Percentiles rank a stretch among this genome's conserved stretches.
Conservation (phyloP, 2,329 filamentous ascomycete species). For the Blumeria graminis region DNA sequence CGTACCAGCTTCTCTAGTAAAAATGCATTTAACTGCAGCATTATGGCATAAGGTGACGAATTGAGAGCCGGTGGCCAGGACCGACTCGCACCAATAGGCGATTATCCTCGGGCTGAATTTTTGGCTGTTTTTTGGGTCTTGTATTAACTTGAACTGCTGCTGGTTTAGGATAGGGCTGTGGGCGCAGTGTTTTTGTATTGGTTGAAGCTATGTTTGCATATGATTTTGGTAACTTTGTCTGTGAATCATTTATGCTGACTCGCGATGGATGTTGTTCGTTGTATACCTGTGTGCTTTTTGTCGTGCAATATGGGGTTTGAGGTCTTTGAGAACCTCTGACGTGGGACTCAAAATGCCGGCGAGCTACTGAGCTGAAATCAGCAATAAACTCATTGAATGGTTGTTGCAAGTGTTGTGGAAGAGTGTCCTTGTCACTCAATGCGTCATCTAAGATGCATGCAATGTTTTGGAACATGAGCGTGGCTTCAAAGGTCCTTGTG, state of each 20-base stretch:
- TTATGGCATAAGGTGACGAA: background rate
- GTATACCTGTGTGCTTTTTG: too few species aligned
- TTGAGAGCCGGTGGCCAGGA: background rate
- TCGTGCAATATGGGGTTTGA: too few species aligned
- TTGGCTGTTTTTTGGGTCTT: background rate
- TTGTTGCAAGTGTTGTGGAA: background rate
- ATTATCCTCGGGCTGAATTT: background rate
- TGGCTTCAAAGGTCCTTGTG: background rate
- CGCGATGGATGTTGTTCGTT: too few species aligned
- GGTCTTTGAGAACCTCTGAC: background rate
- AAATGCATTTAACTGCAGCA: background rate
- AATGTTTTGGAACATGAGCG: background rate
- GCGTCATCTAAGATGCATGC: background rate
- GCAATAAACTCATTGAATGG: background rate
- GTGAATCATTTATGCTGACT: too few species aligned
- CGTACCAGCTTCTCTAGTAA: background rate
- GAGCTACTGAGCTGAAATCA: background rate
- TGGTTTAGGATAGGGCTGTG: too few species aligned
- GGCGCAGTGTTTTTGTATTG: too few species aligned
- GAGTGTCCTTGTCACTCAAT: background rate
- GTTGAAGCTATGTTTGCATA: too few species aligned
- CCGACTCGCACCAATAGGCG: background rate
- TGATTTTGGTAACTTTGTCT: too few species aligned
- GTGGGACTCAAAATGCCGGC: background rate
- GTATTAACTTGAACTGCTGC: too few species aligned